These are phyloP conservation scores for Colletotrichum sp. DNA, from an alignment of 2,329 filamentous ascomycete genomes.

Conservation along the genomic window DNA sequence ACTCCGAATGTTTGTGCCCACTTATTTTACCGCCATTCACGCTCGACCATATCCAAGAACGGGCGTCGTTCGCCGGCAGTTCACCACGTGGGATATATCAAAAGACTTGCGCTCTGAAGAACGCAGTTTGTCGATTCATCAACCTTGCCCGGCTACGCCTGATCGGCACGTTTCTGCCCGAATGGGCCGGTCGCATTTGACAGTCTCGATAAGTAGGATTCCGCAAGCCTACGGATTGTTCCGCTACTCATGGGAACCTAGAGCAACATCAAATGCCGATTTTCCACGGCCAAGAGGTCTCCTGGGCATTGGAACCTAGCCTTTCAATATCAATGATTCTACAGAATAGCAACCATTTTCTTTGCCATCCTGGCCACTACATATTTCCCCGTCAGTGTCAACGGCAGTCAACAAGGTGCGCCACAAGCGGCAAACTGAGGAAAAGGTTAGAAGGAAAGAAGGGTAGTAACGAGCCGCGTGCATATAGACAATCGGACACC, in stretches of 20 bases:
- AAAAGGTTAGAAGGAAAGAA: neutral
- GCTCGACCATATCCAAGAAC: neutral
- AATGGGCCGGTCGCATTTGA: neutral
- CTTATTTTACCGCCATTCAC: neutral
- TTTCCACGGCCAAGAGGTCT: neutral
- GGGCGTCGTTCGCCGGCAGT: neutral
- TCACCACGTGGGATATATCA: neutral
- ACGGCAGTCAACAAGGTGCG: neutral
- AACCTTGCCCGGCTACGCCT: neutral
- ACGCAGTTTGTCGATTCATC: neutral
- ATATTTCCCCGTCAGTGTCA: neutral
- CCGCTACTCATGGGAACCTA: neutral
- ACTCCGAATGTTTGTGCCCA: neutral
- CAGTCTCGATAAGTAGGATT: neutral
- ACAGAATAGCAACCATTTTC: neutral
- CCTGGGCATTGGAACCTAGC: neutral
- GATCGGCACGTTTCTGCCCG: neutral
- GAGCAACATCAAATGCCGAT: neutral
- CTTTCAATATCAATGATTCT: neutral
- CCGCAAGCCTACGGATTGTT: neutral
- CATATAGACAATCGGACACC: neutral
- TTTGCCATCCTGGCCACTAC: neutral
- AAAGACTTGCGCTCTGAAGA: neutral
- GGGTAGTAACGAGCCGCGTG: fast-evolving
- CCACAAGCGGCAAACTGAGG: neutral